Conservation (phyloP, 1,284 basidiomycete species). For the Psilocybe mexicana region DNA sequence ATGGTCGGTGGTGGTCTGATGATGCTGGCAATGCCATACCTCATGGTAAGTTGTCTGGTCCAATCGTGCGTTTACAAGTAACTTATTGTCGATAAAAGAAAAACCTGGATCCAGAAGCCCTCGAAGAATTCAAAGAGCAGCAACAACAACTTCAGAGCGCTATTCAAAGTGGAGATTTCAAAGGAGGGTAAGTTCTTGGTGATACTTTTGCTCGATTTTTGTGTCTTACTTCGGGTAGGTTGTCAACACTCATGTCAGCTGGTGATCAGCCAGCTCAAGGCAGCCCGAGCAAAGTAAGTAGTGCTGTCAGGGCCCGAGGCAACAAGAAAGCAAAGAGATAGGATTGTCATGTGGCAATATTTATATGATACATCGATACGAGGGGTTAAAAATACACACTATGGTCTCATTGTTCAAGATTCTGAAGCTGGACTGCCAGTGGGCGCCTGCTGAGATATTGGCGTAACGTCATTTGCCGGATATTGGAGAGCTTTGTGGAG, state of each 20-base stretch:
- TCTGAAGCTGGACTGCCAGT: neutral
- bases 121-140: constrained; percentile 70
- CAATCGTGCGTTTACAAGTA: neutral
- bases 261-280: constrained; percentile 21
- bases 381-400: neutral
- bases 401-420: neutral
- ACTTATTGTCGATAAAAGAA: constrained; percentile 48
- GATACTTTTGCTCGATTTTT: neutral
- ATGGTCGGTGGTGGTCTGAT: constrained; percentile 72
- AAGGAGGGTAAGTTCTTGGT: constrained; percentile 44
- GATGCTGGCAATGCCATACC: constrained; percentile 78
- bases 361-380: constrained; percentile 8
- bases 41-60: constrained; percentile 56
- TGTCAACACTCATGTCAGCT: constrained; percentile 39
- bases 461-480: constrained; percentile 27
- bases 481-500: constrained; percentile 59
- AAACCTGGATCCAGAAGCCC: constrained; percentile 75
- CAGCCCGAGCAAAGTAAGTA: constrained; percentile 16
- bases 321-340: constrained; percentile 28
- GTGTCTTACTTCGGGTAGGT: constrained; percentile 29
- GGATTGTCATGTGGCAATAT: constrained; percentile 1
- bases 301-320: constrained; percentile 18
- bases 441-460: constrained; percentile 1
- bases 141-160: constrained; percentile 68
- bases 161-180: constrained; percentile 58